phyloP scores from a whole-genome alignment of 164 flowering plant genomes.

The Litsea cubeba region DNA sequence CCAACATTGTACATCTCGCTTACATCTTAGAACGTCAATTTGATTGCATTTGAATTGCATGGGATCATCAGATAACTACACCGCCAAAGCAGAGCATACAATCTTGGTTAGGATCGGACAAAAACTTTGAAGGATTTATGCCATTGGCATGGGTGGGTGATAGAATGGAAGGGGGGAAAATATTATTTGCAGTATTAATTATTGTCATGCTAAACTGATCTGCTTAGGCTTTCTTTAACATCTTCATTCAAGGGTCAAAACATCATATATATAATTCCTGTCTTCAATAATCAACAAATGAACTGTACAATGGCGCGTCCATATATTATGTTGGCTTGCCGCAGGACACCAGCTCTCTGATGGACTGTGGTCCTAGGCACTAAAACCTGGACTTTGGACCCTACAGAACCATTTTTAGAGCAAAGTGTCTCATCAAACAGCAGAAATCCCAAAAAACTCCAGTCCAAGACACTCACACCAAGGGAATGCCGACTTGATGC shows the following conservation, averaged over 20 bases:
- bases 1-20: no score
- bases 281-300: background rate
- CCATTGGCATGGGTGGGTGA: background rate
- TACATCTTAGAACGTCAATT: background rate
- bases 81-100: background rate
- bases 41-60: background rate
- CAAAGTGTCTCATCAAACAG: background rate
- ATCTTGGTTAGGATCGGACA: background rate
- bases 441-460: background rate
- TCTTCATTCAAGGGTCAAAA: background rate
- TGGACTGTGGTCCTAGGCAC: background rate
- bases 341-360: background rate
- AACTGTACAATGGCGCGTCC: background rate
- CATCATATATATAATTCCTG: background rate
- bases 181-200: background rate
- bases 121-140: no score
- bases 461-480: background rate
- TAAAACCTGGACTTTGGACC: background rate
- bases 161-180: background rate
- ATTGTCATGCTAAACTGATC: background rate
- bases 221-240: background rate
- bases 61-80: background rate
- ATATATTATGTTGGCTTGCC: background rate
- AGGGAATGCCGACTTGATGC: slow-evolving; percentile 6
- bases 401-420: background rate